Base-by-base conservation (phyloP, 768 basidiomycete genomes). In the Sporobolomyces phaffii region DNA sequence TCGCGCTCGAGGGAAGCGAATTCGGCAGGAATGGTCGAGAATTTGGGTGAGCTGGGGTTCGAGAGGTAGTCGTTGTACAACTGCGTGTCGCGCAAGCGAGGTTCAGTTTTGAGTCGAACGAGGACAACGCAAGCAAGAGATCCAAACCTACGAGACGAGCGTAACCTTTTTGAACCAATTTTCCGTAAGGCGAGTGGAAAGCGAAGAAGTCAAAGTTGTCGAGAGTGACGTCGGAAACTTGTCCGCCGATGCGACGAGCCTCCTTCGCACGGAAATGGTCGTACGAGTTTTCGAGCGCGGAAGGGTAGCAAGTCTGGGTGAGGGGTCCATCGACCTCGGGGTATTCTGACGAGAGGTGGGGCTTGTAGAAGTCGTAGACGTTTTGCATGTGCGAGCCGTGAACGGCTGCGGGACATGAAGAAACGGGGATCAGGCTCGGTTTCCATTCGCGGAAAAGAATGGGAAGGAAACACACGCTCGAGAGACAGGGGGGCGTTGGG, bases 321-420 rank as follows among this genome's bases (percentile, higher is more conserved):
- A 94, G 87, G 8, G 94, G 96, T 3, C 96, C 96, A 76, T 99
- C 94, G 53, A 99, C 94, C 74, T 90, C 89, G 66, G 96, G 96
- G 78, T 92, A 94, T 78, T 93, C 91, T 26, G 91, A 93, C 61
- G 87, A 86, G 26, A 98, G 86, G 74, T 90, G 87, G 52, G 96
- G 96, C 82, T 99, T 99, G 87, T 96, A 99, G 79, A 97, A 98
- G 80, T 99, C 96, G 79, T 94, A 97, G 0, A 87, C 90, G 81
- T 99, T 94, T 68, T 88, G 87, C 89, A 98, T 97, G 82, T 92
- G 90, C 56, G 86, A 91, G 29, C 93, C 94, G 79, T 97, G 96
- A 72, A 91, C 83, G 73, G 94, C 94, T 98, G 77, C 13, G 8
- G 57, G 72, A 52, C 51, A 34, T 5, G 9, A 28, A 40, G 29